Evolutionary conservation across 306 rosid genomes (phyloP).

Genomic region (Malus orientalis): DNA sequence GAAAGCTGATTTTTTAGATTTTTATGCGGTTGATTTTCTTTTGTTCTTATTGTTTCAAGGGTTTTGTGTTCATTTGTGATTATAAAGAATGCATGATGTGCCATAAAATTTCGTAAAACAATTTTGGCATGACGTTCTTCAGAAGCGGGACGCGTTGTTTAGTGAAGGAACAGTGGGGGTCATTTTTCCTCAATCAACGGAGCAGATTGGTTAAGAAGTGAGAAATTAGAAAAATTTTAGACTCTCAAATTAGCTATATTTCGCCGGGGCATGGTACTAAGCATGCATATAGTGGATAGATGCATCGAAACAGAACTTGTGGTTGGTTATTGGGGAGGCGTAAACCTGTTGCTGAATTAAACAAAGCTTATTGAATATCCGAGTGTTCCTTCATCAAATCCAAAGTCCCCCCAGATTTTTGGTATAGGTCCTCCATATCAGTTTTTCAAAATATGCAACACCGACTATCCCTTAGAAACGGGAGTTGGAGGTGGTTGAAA

Average conservation of each 20-base stretch:
- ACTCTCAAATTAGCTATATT: not conserved
- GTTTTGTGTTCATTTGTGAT: not conserved
- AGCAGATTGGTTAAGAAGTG: not conserved
- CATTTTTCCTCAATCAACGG: not conserved
- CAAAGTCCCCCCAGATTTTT: not conserved
- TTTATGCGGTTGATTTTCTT: not conserved
- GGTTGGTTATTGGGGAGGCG: not conserved
- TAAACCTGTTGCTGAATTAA: not conserved
- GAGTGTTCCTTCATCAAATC: not conserved
- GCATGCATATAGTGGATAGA: not conserved
- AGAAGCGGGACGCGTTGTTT: too few relatives aligned
- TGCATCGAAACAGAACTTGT: not conserved
- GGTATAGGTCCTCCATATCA: not conserved
- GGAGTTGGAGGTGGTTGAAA: not conserved
- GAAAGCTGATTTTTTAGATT: not conserved
- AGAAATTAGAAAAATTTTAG: not conserved
- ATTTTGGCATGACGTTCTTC: not conserved
- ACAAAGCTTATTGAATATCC: not conserved
- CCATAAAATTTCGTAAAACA: not conserved
- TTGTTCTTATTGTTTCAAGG: not conserved
- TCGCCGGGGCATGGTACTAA: not conserved
- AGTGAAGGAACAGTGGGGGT: not conserved
- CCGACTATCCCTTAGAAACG: not conserved
- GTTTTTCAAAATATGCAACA: not conserved
- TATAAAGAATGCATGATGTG: not conserved